Percentiles rank a stretch among this genome's conserved stretches.
Evolutionary conservation across 192 early-diverging fungal genomes (phyloP).

Genomic region (Cetraspora pellucida): DNA sequence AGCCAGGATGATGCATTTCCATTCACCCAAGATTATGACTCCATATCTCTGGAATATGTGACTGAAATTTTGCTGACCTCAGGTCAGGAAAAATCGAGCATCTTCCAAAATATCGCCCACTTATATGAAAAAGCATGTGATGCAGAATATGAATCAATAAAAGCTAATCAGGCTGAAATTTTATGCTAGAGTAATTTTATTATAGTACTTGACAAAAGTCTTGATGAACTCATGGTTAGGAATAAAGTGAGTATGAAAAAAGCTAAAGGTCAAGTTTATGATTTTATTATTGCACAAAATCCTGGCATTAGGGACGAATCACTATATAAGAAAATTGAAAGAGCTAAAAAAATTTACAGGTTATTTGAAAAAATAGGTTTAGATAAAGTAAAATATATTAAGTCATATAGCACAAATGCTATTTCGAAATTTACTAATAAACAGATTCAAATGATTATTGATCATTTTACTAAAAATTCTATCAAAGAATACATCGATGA

Average conservation of each 20-base stretch:
- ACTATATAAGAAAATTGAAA: not conserved
- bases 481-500: not conserved
- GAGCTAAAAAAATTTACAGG: not conserved
- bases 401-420: constrained; percentile 10
- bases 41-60: no score
- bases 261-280: constrained; percentile 1
- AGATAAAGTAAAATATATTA: constrained; percentile 21
- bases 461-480: constrained; percentile 11
- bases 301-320: not conserved
- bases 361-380: constrained; percentile 4
- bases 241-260: not conserved
- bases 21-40: no score
- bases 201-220: no score
- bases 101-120: not conserved
- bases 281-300: constrained; percentile 9
- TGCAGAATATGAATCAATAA: not conserved
- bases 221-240: not conserved
- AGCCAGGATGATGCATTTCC: no score
- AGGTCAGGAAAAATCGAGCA: not conserved
- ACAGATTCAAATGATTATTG: not conserved
- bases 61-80: constrained; percentile 14
- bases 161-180: not conserved
- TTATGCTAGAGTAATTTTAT: no score
- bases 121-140: constrained; percentile 17
- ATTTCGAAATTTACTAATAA: constrained; percentile 13